A percentile compares a stretch with the other conserved stretches of the same genome.
Conservation (phyloP, 2,329 filamentous ascomycete species). For the Talaromyces sp. region DNA sequence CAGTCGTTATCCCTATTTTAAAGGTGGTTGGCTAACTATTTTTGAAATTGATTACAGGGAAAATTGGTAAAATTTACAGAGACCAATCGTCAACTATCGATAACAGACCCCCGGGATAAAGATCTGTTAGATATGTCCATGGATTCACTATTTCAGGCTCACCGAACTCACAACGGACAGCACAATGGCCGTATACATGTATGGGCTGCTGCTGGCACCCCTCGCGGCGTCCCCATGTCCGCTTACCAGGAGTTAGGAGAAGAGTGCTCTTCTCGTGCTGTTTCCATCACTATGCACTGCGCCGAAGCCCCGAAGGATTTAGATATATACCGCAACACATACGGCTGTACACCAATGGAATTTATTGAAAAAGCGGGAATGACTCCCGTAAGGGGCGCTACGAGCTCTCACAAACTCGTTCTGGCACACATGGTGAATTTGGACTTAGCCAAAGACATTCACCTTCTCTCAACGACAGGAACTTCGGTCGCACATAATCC, state of each 20-base stretch:
- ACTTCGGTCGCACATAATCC: conserved; percentile 47
- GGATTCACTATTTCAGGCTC: conserved; percentile 17
- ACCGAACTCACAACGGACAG: conserved; percentile 16
- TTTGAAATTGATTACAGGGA: not conserved
- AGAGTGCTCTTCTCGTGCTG: conserved; percentile 30
- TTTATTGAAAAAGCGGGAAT: conserved; percentile 31
- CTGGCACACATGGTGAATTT: conserved; percentile 49
- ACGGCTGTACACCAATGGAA: conserved; percentile 31
- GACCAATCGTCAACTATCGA: conserved; percentile 22
- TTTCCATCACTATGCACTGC: conserved; percentile 45
- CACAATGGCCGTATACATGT: conserved; percentile 47
- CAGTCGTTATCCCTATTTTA: not conserved
- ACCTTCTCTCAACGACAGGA: conserved; percentile 30
- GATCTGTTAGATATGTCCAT: conserved; percentile 26
- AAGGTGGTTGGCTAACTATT: not conserved
- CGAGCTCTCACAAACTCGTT: conserved; percentile 29
- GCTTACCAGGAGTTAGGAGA: conserved; percentile 34
- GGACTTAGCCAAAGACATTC: conserved; percentile 34
- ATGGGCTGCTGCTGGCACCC: conserved; percentile 44
- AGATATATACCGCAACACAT: conserved; percentile 19
- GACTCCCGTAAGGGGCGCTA: conserved; percentile 9
- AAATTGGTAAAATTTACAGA: conserved; percentile 22
- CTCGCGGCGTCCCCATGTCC: conserved; percentile 35
- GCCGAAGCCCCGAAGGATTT: conserved; percentile 34
- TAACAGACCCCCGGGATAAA: conserved; percentile 24